Evolutionary conservation across 805 yeast species (phyloP), one percentile per base, ranked within the genome.

Genomic region (Torulaspora gathmanii): DNA sequence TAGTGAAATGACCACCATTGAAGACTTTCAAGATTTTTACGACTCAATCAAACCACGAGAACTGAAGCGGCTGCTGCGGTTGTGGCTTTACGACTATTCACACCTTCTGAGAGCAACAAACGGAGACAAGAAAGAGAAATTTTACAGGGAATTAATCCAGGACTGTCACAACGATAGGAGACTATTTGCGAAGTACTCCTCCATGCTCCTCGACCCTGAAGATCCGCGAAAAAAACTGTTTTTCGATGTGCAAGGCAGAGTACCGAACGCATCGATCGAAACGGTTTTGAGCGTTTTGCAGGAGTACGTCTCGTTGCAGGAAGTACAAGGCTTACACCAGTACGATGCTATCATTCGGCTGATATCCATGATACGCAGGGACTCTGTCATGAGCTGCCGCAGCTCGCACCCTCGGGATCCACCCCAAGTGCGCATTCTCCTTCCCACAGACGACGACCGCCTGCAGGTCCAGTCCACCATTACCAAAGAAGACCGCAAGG

Each of bases 61-160:
- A 17, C 37, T 57, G 17, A 54, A 51, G 34, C 50, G 50, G 17
- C 44, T 64, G 11, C 30, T 61, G 20, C 49, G 61, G 23, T 40
- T 56, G 19, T 64, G 68, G 68, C 46, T 56, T 23, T 58, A 51
- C 34, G 66, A 64, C 45, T 49, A 64, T 44, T 43, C 52, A 4
- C 44, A 46, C 12, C 36, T 57, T 9, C 33, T 61, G 10, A 44
- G 42, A 7, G 40, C 47, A 8, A 29, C 36, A 2, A 28, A 37
- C 17, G 40, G 26, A 13, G 34, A 34, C 11, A 39, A 41, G n/a
- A 48, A 51, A 37, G 66, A 61, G 43, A 15, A 2, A 0, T 52
- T 63, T 19, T 60, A 54, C 45, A 43, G 51, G 15, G 37, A 49
- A 25, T 36, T 63, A 34, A 19, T 64, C 3, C 28, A 38, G 8